Percentiles rank a stretch among this genome's conserved stretches.
phyloP scores from a whole-genome alignment of 139 green algal species.

The Closterium sp. region DNA sequence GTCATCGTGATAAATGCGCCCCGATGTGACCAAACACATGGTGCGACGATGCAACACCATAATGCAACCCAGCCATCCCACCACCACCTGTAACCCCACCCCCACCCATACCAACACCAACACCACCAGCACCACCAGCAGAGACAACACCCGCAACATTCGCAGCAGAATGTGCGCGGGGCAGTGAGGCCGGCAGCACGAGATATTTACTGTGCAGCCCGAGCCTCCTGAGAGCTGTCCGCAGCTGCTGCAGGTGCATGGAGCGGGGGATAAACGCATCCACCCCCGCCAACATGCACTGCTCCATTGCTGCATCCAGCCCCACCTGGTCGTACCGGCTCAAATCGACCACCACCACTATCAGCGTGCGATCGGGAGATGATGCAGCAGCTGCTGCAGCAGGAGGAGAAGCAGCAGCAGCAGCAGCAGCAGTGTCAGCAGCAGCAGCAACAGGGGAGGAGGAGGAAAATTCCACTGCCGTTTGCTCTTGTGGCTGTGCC shows the following conservation, averaged over 20 bases:
- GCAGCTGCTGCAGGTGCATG: constrained; percentile 1
- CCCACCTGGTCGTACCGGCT: constrained; percentile 1
- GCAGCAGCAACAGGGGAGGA: too few species aligned
- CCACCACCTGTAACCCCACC: not conserved
- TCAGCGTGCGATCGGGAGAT: not conserved
- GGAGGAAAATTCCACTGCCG: too few species aligned
- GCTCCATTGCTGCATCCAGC: not conserved
- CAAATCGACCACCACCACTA: not conserved
- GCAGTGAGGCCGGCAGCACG: not conserved
- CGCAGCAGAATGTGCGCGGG: not conserved
- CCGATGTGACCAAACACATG: not conserved
- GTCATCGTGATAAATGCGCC: not conserved
- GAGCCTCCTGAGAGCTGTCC: not conserved
- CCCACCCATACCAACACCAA: not conserved
- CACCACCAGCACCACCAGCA: not conserved
- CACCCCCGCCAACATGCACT: not conserved
- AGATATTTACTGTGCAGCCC: not conserved
- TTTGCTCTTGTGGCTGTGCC: not conserved
- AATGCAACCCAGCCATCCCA: not conserved
- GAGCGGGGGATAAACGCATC: not conserved
- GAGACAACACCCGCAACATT: too few species aligned
- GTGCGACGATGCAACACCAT: not conserved
- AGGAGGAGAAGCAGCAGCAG: not conserved
- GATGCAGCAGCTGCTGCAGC: not conserved
- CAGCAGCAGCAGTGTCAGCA: not conserved